These are phyloP conservation scores for Exophiala oligosperma DNA, from an alignment of 2,329 filamentous ascomycete genomes.

Conservation along the genomic window DNA sequence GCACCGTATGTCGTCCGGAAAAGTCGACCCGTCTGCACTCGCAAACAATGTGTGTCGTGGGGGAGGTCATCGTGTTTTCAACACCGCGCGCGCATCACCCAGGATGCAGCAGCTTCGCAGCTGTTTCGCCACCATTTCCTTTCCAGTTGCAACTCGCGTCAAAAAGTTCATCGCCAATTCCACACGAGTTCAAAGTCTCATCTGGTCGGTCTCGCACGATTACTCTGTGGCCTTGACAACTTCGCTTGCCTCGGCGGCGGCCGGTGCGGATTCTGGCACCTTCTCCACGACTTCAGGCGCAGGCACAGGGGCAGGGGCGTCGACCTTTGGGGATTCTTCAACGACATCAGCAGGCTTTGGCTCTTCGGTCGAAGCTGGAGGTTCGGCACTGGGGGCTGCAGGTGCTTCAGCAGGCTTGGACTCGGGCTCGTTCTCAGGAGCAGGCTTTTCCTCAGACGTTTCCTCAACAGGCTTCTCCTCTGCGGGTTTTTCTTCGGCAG, in stretches of 20 bases:
- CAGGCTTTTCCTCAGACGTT: conserved; percentile 33
- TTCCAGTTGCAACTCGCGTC: no score
- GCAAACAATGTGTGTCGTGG: not conserved
- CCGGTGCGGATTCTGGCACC: conserved; percentile 25
- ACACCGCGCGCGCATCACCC: not conserved
- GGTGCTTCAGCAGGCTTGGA: not conserved
- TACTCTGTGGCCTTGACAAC: conserved; percentile 28
- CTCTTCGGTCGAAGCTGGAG: conserved; percentile 3
- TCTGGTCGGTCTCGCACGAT: not conserved
- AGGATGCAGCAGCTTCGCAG: not conserved
- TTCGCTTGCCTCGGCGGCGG: conserved; percentile 25
- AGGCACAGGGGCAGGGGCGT: conserved; percentile 15
- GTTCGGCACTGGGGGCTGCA: not conserved
- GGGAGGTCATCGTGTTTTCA: not conserved
- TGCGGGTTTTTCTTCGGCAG: conserved; percentile 31
- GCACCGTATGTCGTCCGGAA: not conserved
- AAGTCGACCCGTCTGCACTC: not conserved
- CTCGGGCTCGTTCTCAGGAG: not conserved
- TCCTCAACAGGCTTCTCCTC: conserved; percentile 27
- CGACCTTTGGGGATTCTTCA: conserved; percentile 14
- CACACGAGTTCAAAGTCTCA: not conserved
- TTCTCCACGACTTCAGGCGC: conserved; percentile 24
- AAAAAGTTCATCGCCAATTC: not conserved
- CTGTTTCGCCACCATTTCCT: no score
- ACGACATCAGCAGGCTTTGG: conserved; percentile 8